phyloP scores from a whole-genome alignment of 116 monocot genomes.

The Phalaenopsis hybrid region DNA sequence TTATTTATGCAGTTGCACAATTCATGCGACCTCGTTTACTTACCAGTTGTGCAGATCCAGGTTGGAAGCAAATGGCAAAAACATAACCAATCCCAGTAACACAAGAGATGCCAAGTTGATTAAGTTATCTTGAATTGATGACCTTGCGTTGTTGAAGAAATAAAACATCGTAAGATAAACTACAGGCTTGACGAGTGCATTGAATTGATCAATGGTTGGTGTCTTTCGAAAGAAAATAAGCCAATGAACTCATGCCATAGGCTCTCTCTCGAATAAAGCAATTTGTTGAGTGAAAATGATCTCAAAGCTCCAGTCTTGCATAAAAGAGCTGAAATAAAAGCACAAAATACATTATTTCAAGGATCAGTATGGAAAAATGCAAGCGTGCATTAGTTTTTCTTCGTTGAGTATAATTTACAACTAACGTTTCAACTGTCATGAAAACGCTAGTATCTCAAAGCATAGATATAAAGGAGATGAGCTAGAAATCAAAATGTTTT shows the following conservation, averaged over 20 bases:
- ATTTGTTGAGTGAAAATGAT: slow-evolving; percentile 44
- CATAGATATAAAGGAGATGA: background rate
- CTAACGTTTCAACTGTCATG: no score
- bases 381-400: background rate
- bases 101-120: slow-evolving; percentile 37
- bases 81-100: slow-evolving; percentile 47
- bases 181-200: slow-evolving; percentile 39
- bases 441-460: background rate
- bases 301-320: slow-evolving; percentile 38
- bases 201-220: slow-evolving; percentile 59
- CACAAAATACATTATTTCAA: background rate
- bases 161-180: slow-evolving; percentile 57
- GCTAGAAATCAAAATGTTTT: background rate
- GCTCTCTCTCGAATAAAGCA: slow-evolving; percentile 41
- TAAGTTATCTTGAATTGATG: slow-evolving; percentile 37
- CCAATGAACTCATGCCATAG: slow-evolving; percentile 52
- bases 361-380: background rate
- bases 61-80: slow-evolving; percentile 47
- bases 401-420: no score
- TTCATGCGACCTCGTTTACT: background rate
- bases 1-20: background rate
- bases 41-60: slow-evolving; percentile 50
- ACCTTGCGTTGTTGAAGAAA: slow-evolving; percentile 52
- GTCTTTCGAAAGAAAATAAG: slow-evolving; percentile 52
- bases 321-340: slow-evolving; percentile 25